Conservation (phyloP, 768 basidiomycete genomes). For the Serendipita vermifera region DNA sequence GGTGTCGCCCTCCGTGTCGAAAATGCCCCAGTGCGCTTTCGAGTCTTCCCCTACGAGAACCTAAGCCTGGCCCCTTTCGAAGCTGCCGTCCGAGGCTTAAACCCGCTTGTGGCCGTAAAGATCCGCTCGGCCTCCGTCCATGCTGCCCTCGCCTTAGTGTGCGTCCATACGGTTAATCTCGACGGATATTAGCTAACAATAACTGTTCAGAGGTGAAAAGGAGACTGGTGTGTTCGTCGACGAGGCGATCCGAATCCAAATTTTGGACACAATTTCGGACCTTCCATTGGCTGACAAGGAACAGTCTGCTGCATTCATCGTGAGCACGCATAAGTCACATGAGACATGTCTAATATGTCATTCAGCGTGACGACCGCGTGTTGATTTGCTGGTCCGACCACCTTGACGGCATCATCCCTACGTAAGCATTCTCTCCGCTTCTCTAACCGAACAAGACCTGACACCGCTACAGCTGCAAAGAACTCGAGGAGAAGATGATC, state of each 20-base stretch:
- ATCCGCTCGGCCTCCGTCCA: constrained; percentile 67
- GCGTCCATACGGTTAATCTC: constrained; percentile 22
- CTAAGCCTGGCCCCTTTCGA: constrained; percentile 67
- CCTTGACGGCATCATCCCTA: constrained; percentile 55
- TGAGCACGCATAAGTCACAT: constrained; percentile 25
- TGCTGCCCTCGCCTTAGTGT: constrained; percentile 61
- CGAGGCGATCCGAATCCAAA: constrained; percentile 69
- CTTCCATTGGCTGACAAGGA: constrained; percentile 76
- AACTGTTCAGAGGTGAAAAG: constrained; percentile 23
- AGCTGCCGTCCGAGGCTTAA: constrained; percentile 57
- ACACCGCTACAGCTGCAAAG: constrained; percentile 25
- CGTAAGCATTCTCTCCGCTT: not conserved
- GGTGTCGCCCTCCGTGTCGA: constrained; percentile 66
- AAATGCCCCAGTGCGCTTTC: constrained; percentile 40
- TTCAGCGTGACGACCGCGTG: constrained; percentile 66
- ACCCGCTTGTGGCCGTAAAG: constrained; percentile 77
- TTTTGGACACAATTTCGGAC: constrained; percentile 63
- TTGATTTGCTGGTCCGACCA: constrained; percentile 80
- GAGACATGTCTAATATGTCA: constrained; percentile 1
- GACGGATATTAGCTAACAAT: constrained; percentile 14
- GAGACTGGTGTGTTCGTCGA: constrained; percentile 54
- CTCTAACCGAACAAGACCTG: not conserved
- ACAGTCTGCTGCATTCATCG: constrained; percentile 79
- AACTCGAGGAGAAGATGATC: constrained; percentile 58
- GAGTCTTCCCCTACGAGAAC: constrained; percentile 80